Base-by-base conservation (phyloP, 2,329 filamentous ascomycete genomes). In the Colletotrichum godetiae region DNA sequence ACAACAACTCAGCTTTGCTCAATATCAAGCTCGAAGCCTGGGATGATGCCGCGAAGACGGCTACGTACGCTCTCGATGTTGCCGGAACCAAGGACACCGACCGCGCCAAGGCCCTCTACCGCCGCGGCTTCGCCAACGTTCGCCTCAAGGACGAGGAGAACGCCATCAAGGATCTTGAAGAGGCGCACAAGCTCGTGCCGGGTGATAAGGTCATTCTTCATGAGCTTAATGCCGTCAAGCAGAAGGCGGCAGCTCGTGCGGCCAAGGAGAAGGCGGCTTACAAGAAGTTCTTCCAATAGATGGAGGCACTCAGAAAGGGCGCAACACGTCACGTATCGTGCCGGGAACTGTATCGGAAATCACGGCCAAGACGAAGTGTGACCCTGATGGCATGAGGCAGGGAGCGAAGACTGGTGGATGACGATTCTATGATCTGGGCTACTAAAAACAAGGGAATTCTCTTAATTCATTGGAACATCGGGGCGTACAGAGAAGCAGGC, bases 251-350 rank as follows among this genome's bases (percentile, higher is more conserved):
- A 12, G 93, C 92, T 71, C 89, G 93, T 74, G 88, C 91, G 75
- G 93, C 93, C 81, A 97, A 95, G 90, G 94, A 98, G 87, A 97
- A 95, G 90, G 94, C 94, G 78, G 93, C 92, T 6, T 97, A 96
- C 82, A 94, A 93, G 86, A 98, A 97, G 86, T 97, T 97, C 84
- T 98, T 98, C 81, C 82, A 86, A 53, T 92, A 63, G 24, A 46
- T 60, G n/a, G 60, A 62, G 29, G 35, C 22, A 29, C 13, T 65
- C 33, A 24, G 59, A 19, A n/a, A 49, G 42, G 19, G 19, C 42
- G 19, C 19, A 22, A 19, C 42, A 49, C 19, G 42, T 49, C 42
- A 22, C 19, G 19, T 49, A 49, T 19, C 42, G 42, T 22, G 22
- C 19, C 42, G 19, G 19, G 8, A 1, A 11, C 7, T 22, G 8